Evolutionary conservation across 2,329 filamentous ascomycete species (phyloP).

Genomic region (Pezizomycotina sp.): DNA sequence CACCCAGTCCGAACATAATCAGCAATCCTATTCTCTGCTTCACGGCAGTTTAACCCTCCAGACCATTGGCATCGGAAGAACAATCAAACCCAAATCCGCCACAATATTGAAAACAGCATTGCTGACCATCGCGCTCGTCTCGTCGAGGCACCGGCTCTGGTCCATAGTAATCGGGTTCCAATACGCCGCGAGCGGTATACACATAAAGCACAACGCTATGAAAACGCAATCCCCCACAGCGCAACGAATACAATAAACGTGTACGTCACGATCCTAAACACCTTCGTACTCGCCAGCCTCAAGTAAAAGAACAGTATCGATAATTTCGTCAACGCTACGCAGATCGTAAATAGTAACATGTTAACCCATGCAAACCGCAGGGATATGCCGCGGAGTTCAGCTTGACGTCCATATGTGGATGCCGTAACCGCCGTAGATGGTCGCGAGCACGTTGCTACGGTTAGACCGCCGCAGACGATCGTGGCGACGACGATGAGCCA

Average conservation of each 20-base stretch:
- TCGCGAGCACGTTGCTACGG: conserved; percentile 18
- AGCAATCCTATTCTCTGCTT: conserved; percentile 14
- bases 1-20: conserved; percentile 13
- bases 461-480: conserved; percentile 17
- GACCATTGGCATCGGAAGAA: conserved; percentile 15
- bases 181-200: conserved; percentile 14
- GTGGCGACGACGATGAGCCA: conserved; percentile 18
- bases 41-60: conserved; percentile 10
- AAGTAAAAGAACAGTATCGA: conserved; percentile 18
- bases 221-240: conserved; percentile 6
- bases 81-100: conserved; percentile 15
- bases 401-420: conserved; percentile 17
- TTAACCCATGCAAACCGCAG: conserved; percentile 18
- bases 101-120: conserved; percentile 17
- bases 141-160: conserved; percentile 12
- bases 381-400: conserved; percentile 13
- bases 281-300: conserved; percentile 7
- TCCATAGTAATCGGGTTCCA: conserved; percentile 11
- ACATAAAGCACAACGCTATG: conserved; percentile 12
- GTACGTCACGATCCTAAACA: conserved; percentile 9
- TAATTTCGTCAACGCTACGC: conserved; percentile 15
- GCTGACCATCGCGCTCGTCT: conserved; percentile 13
- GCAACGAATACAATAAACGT: conserved; percentile 9
- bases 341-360: conserved; percentile 13
- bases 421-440: conserved; percentile 17